Evolutionary conservation across 257 asterid genomes (phyloP), one percentile per base, ranked within the genome.

Genomic region (Rehmannia glutinosa): DNA sequence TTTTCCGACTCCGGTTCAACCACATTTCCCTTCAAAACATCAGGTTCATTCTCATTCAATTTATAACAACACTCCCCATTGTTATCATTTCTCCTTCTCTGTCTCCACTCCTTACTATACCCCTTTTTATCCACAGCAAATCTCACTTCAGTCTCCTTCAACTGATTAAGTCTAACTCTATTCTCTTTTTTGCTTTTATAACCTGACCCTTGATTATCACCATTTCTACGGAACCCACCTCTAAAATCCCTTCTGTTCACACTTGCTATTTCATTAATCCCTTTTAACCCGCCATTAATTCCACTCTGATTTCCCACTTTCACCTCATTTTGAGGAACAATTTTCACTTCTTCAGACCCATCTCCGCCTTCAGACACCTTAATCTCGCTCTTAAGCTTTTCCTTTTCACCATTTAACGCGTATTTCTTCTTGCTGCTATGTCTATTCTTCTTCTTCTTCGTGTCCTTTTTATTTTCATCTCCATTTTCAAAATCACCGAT

Each of bases 141-240:
- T 50, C 13, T 25, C 38, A 30, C 49, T 51, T 35, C 64, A 43
- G 16, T 51, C 55, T 21, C 38, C 68, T 52, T 65, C 72, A 53
- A 36, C 45, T 53, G 42, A 64, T 73, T 25, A n/a, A 47, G 20
- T 56, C 61, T 43, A 45, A 8, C 35, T 20, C 63, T 63, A n/a
- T 28, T 30, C 66, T 69, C 57, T 13, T 41, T 54, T 28, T 20
- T 49, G 30, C 0, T 36, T 41, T 4, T 35, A 25, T 17, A 16
- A 12, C 42, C 30, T 0, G 60, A 15, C 24, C 64, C 64, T 56
- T 8, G 9, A 54, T 61, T 15, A 8, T 30, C 17, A 0, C 59
- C 71, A 17, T 78, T 62, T 38, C 41, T 64, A 63, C 49, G 8
- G 13, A 47, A 59, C 47, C 77, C 53, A 60, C 75, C 77, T 63